Evolutionary conservation across 1,284 basidiomycete species (phyloP).

Genomic region (Puccinia polysora): DNA sequence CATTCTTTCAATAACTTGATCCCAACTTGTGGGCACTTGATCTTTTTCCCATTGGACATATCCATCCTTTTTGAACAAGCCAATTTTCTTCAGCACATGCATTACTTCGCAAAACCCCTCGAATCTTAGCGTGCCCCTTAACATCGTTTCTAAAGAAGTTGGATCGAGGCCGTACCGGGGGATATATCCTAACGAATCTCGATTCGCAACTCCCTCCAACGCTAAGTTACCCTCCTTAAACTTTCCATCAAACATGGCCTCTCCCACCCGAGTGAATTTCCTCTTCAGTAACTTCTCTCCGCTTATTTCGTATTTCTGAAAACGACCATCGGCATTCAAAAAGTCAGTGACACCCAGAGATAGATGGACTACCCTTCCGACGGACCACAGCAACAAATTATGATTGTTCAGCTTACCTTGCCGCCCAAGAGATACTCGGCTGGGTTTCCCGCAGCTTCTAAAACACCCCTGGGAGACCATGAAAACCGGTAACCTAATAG

Average conservation of each 20-base stretch:
- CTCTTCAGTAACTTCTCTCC: slow-evolving; percentile 61
- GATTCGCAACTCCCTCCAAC: slow-evolving; percentile 82
- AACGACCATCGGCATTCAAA: slow-evolving; percentile 45
- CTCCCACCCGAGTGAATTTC: slow-evolving; percentile 62
- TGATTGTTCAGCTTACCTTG: slow-evolving; percentile 58
- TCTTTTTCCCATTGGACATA: not conserved
- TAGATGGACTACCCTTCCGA: slow-evolving; percentile 46
- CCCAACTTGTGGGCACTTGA: slow-evolving; percentile 44
- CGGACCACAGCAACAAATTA: no score
- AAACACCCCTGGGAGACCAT: slow-evolving; percentile 84
- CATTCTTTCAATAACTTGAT: slow-evolving; percentile 50
- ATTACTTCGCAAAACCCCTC: slow-evolving; percentile 76
- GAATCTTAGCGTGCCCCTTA: slow-evolving; percentile 84
- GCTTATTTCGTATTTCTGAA: slow-evolving; percentile 59
- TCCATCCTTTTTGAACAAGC: slow-evolving; percentile 58
- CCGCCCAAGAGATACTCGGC: slow-evolving; percentile 67
- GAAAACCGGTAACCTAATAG: slow-evolving; percentile 87
- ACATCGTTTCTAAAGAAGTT: slow-evolving; percentile 62
- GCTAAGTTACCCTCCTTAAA: slow-evolving; percentile 54
- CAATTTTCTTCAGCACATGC: slow-evolving; percentile 68
- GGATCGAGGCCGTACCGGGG: slow-evolving; percentile 65
- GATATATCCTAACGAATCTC: slow-evolving; percentile 75
- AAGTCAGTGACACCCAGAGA: slow-evolving; percentile 46
- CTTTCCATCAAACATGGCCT: slow-evolving; percentile 60
- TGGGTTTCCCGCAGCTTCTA: slow-evolving; percentile 73